A percentile compares a stretch with the other conserved stretches of the same genome.
These are phyloP conservation scores for Coriolopsis trogii DNA, from an alignment of 1,284 basidiomycete species.

Conservation along the genomic window DNA sequence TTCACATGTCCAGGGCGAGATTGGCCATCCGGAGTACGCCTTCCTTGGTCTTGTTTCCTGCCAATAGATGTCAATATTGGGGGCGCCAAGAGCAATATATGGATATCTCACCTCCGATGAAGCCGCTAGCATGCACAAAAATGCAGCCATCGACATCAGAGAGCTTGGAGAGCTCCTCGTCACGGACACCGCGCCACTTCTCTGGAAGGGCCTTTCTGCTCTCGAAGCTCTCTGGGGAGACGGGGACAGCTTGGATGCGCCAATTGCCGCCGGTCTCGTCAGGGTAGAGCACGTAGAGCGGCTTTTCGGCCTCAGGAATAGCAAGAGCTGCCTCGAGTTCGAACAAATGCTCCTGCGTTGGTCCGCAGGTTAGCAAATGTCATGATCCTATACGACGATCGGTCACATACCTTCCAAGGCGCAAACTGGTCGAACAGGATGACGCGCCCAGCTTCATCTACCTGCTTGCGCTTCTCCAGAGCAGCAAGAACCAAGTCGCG, in stretches of 20 bases:
- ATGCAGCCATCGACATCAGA: conserved; percentile 85
- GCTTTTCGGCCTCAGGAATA: conserved; percentile 50
- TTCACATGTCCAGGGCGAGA: conserved; percentile 59
- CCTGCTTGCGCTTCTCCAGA: conserved; percentile 61
- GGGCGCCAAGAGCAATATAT: not conserved
- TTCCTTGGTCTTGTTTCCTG: conserved; percentile 90
- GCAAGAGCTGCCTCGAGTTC: conserved; percentile 71
- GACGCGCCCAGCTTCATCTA: conserved; percentile 78
- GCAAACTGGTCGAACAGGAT: conserved; percentile 82
- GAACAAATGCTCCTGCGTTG: conserved; percentile 85
- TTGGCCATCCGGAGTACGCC: conserved; percentile 85
- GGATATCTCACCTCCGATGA: conserved; percentile 83
- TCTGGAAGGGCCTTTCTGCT: conserved; percentile 93
- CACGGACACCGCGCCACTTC: conserved; percentile 90
- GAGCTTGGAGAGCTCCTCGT: conserved; percentile 75
- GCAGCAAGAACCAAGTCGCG: conserved; percentile 79
- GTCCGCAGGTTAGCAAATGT: not conserved
- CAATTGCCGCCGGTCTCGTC: conserved; percentile 82
- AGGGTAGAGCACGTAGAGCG: conserved; percentile 90
- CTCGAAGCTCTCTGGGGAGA: conserved; percentile 83
- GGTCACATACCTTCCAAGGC: conserved; percentile 78
- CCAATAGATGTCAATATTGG: not conserved
- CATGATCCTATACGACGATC: not conserved
- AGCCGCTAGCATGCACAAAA: conserved; percentile 95
- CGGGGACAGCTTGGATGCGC: conserved; percentile 93